Base-by-base conservation (phyloP, 768 basidiomycete species). In the Phlegmacium glaucopus region DNA sequence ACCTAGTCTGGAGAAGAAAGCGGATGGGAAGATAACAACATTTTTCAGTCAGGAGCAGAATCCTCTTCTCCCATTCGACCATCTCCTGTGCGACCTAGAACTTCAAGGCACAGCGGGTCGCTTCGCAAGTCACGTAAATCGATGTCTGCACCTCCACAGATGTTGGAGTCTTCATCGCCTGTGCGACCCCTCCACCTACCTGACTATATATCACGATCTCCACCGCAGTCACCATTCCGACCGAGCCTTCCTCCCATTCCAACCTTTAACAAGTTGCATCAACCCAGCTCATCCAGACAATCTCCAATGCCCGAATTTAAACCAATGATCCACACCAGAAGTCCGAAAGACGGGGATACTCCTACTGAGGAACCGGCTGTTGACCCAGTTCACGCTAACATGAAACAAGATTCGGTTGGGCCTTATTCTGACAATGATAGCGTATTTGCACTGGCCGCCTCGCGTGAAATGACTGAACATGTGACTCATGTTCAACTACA, bases 21-120 rank as follows among this genome's bases (percentile, higher is more conserved):
- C 56, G 88, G 87, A 28, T 92, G 90, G 89, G 90, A 92, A 59
- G 90, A 91, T 54, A 90, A 90, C 59, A 92, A 93, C 53, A 80
- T 90, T 25, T 93, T 93, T 62, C 90, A 93, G 60, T 90, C 88
- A 8, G 90, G 88, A n/a, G 85, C 85, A 4, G 90, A 92, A 56
- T 87, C 85, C n/a, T 88, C 88, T 6, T 90, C 88, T 11, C 89
- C 90, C 28, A 65, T 62, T 9, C 83, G 83, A 13, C 81, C 85
- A 29, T 78, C 83, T 5, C 85, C 83, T 38, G 49, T 67, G 49
- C 66, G 72, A 54, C 55, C 71, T 45, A 74, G 75, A 65, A 53
- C 64, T 55, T 58, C 71, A 38, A 60, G 74, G 48, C 69, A 76
- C 51, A 75, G 70, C 59, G 49, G 55, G 49, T 54, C 49, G 6